Evolutionary conservation across 2,329 filamentous ascomycete species (phyloP).

Genomic region (Chrysosphaeria jannelii): DNA sequence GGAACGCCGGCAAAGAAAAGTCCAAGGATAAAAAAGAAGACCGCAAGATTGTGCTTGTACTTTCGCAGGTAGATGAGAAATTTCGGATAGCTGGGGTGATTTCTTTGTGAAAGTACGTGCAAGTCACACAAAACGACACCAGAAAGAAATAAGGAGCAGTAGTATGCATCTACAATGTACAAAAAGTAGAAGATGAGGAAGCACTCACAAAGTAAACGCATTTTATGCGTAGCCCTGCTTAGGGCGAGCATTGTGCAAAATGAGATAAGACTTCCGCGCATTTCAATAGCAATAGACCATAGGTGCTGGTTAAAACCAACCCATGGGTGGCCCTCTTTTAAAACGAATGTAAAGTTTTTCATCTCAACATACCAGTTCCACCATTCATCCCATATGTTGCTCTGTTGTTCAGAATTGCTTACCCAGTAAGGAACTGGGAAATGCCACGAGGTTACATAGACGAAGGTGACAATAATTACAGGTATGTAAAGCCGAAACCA

Average conservation of each 20-base stretch:
- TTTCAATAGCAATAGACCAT: slow-evolving; percentile 34
- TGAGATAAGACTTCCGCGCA: slow-evolving; percentile 30
- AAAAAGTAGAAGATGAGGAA: slow-evolving; percentile 32
- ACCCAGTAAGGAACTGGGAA: slow-evolving; percentile 17
- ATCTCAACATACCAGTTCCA: slow-evolving; percentile 21
- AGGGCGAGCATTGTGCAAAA: slow-evolving; percentile 27
- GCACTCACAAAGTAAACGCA: slow-evolving; percentile 21
- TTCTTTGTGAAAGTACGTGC: slow-evolving; percentile 18
- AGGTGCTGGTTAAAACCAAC: slow-evolving; percentile 26
- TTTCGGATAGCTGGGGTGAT: slow-evolving; percentile 16
- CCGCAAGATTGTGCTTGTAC: slow-evolving; percentile 19
- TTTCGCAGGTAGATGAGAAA: slow-evolving; percentile 16
- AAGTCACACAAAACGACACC: slow-evolving; percentile 33
- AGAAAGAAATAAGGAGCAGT: slow-evolving; percentile 25
- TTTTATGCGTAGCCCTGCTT: slow-evolving; percentile 19
- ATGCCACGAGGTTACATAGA: slow-evolving; percentile 23
- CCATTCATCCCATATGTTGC: slow-evolving; percentile 16
- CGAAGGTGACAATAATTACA: slow-evolving; percentile 22
- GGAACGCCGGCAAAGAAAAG: slow-evolving; percentile 31
- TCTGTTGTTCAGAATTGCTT: slow-evolving; percentile 10
- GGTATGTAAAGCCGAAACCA: slow-evolving; percentile 19
- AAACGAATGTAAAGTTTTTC: slow-evolving; percentile 41
- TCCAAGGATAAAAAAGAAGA: slow-evolving; percentile 18
- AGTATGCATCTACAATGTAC: slow-evolving; percentile 34
- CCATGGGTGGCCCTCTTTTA: slow-evolving; percentile 25